phyloP scores from a whole-genome alignment of 129 eudicot species.

The Chrysanthemum makinoi region DNA sequence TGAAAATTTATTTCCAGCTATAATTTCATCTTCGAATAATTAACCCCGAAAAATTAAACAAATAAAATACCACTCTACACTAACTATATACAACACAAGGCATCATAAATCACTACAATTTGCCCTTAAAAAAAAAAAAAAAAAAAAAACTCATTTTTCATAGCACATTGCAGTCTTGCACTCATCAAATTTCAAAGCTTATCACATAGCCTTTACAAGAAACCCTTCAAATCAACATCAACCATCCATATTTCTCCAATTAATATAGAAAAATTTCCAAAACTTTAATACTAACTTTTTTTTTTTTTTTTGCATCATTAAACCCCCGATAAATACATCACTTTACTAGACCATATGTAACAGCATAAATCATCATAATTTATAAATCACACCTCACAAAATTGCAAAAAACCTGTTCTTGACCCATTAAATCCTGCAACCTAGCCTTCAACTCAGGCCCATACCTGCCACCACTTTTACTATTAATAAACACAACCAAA shows the following conservation, averaged over 20 bases:
- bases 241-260: neutral
- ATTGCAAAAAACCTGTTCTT: conserved; percentile 57
- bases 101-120: too few species aligned
- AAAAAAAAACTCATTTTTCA: too few species aligned
- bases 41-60: too few species aligned
- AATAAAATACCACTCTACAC: too few species aligned
- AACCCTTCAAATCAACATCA: conserved; percentile 13
- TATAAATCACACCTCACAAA: neutral
- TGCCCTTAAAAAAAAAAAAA: too few species aligned
- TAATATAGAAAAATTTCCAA: neutral
- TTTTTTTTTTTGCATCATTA: too few species aligned
- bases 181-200: neutral
- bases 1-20: too few species aligned
- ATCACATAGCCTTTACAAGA: neutral
- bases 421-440: conserved; percentile 74
- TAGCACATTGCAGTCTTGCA: neutral
- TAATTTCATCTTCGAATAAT: too few species aligned
- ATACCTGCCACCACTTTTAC: conserved; percentile 85
- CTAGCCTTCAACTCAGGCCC: conserved; percentile 69
- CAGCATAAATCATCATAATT: too few species aligned
- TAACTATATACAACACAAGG: too few species aligned
- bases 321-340: too few species aligned
- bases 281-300: neutral
- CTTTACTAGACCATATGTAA: too few species aligned
- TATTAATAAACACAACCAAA: conserved; percentile 72